These are phyloP conservation scores for Naganishia vishniacii DNA, from an alignment of 768 basidiomycete genomes.

Conservation along the genomic window DNA sequence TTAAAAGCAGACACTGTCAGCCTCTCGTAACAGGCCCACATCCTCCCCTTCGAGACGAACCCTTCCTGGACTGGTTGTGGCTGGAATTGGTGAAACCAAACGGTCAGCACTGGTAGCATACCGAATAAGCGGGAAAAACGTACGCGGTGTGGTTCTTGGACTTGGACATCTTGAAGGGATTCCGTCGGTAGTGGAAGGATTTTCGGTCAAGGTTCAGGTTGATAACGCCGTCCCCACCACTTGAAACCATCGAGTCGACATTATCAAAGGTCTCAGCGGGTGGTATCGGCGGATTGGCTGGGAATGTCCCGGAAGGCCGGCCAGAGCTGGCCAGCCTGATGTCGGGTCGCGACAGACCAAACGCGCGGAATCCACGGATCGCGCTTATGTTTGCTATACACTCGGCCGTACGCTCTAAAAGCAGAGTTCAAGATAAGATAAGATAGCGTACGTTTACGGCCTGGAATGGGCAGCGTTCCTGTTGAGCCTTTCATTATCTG, in stretches of 20 bases:
- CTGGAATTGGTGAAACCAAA: constrained; percentile 52
- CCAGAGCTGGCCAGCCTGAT: not conserved
- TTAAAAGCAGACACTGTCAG: not conserved
- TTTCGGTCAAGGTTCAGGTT: not conserved
- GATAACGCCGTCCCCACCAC: too few relatives aligned
- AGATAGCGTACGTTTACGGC: not conserved
- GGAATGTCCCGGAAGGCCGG: too few relatives aligned
- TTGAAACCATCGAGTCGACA: constrained; percentile 2
- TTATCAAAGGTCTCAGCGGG: not conserved
- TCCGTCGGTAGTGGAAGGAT: constrained; percentile 9
- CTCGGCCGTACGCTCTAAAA: not conserved
- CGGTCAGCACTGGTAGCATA: not conserved
- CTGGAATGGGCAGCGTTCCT: too few relatives aligned
- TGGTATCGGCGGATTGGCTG: not conserved
- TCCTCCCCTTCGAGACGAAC: constrained; percentile 29
- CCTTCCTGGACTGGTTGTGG: constrained; percentile 91
- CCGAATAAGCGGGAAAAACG: constrained; percentile 32
- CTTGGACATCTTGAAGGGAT: constrained; percentile 68
- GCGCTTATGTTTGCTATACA: not conserved
- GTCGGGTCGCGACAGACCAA: too few relatives aligned
- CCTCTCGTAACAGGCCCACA: not conserved
- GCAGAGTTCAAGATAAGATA: not conserved
- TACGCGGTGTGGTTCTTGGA: constrained; percentile 78
- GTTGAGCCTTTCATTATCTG: too few relatives aligned
- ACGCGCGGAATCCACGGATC: too few relatives aligned